Evolutionary conservation across 2,329 filamentous ascomycete species (phyloP).

Genomic region (Ascochyta viciae-villosae): DNA sequence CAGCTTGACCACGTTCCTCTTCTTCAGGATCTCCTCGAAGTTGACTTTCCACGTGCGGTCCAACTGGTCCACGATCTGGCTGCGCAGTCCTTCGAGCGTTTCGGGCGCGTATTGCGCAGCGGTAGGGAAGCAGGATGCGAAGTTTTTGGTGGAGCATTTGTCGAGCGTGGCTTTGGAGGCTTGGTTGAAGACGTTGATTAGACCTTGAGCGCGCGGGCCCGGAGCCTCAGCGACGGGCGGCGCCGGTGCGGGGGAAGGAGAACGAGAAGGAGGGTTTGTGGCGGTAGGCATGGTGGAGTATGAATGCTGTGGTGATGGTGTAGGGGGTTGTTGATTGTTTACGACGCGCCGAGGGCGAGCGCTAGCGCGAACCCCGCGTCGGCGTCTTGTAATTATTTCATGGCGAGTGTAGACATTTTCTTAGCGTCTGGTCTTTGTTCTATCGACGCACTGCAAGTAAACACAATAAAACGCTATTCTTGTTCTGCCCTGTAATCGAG

Average conservation of each 20-base stretch:
- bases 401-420: background rate
- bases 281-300: constrained; percentile 40
- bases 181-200: constrained; percentile 66
- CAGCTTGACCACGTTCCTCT: constrained; percentile 63
- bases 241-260: constrained; percentile 60
- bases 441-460: too few relatives aligned
- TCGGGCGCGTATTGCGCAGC: constrained; percentile 64
- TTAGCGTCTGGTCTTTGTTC: too few relatives aligned
- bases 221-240: constrained; percentile 62
- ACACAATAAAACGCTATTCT: too few relatives aligned
- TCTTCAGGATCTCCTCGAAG: constrained; percentile 66
- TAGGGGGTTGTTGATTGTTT: constrained; percentile 13
- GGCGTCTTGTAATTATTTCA: background rate
- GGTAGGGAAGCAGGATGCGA: constrained; percentile 69
- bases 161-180: constrained; percentile 67
- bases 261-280: constrained; percentile 42
- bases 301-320: constrained; percentile 13
- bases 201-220: constrained; percentile 65
- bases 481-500: too few relatives aligned
- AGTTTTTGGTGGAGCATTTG: constrained; percentile 67
- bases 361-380: constrained; percentile 7
- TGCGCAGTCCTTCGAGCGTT: constrained; percentile 63
- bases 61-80: constrained; percentile 65
- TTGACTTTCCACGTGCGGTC: constrained; percentile 64
- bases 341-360: constrained; percentile 10